Evolutionary conservation across 164 flowering plant genomes (phyloP).

Genomic region (Vitis rupestris): DNA sequence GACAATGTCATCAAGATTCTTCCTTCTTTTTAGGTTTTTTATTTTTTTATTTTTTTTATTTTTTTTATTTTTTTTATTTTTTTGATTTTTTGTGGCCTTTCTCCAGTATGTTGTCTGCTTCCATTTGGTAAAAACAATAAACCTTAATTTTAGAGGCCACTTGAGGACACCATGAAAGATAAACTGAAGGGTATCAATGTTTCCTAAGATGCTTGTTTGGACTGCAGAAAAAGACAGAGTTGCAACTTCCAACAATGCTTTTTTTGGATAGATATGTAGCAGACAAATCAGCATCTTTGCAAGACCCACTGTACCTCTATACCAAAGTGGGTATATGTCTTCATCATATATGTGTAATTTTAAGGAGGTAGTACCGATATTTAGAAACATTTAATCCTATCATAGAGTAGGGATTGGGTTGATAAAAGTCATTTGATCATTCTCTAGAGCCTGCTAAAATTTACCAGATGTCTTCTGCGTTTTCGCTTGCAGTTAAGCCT

Average conservation of each 20-base stretch:
- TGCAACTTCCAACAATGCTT: neutral
- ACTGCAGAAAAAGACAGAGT: neutral
- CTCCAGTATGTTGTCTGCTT: too few relatives aligned
- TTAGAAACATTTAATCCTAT: neutral
- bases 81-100: too few relatives aligned
- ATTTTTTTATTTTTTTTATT: neutral
- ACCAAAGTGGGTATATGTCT: neutral
- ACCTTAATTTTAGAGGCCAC: neutral
- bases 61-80: neutral
- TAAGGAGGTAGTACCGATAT: neutral
- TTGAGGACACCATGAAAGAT: neutral
- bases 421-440: neutral
- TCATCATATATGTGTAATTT: too few relatives aligned
- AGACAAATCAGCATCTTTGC: constrained; percentile 16
- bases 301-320: neutral
- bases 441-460: neutral
- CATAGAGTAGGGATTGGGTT: neutral
- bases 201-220: neutral
- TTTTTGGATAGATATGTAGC: neutral
- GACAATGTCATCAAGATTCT: neutral
- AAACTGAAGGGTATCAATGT: neutral
- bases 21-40: neutral
- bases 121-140: neutral
- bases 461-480: constrained; percentile 25
- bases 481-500: constrained; percentile 23